Conservation (phyloP, 768 basidiomycete genomes). For the Tricholoma terreum region DNA sequence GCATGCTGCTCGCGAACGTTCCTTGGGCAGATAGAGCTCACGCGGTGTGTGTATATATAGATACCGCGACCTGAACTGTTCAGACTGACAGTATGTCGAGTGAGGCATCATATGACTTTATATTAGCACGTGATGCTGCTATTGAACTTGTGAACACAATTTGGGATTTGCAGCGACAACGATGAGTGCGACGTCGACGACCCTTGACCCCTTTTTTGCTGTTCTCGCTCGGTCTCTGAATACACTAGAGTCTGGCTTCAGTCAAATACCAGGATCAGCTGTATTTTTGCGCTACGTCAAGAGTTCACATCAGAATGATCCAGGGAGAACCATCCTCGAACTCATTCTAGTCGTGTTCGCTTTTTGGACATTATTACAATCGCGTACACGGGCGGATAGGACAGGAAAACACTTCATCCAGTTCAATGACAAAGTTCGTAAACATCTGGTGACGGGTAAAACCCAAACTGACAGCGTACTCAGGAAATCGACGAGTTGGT, state of each 20-base stretch:
- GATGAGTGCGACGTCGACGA: constrained; percentile 33
- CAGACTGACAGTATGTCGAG: too few species aligned
- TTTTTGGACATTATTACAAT: constrained; percentile 85
- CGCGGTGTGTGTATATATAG: too few species aligned
- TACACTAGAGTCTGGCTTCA: constrained; percentile 63
- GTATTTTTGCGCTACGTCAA: constrained; percentile 89
- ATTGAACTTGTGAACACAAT: too few species aligned
- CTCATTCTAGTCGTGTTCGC: constrained; percentile 85
- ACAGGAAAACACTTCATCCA: constrained; percentile 87
- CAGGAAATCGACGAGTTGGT: constrained; percentile 98
- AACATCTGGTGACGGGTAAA: neutral
- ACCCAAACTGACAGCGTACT: neutral
- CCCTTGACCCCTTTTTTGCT: constrained; percentile 52
- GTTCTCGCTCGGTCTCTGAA: constrained; percentile 62
- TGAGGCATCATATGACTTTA: too few species aligned
- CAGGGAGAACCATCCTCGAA: constrained; percentile 87
- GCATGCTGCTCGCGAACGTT: too few species aligned
- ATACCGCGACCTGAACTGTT: too few species aligned
- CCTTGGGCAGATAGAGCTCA: too few species aligned
- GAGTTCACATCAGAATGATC: constrained; percentile 95
- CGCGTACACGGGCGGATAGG: constrained; percentile 82
- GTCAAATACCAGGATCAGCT: constrained; percentile 75
- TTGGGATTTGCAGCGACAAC: neutral
- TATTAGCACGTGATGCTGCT: too few species aligned
- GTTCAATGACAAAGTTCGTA: constrained; percentile 82